Evolutionary conservation across 768 basidiomycete genomes (phyloP).

Genomic region (Serendipita indica): DNA sequence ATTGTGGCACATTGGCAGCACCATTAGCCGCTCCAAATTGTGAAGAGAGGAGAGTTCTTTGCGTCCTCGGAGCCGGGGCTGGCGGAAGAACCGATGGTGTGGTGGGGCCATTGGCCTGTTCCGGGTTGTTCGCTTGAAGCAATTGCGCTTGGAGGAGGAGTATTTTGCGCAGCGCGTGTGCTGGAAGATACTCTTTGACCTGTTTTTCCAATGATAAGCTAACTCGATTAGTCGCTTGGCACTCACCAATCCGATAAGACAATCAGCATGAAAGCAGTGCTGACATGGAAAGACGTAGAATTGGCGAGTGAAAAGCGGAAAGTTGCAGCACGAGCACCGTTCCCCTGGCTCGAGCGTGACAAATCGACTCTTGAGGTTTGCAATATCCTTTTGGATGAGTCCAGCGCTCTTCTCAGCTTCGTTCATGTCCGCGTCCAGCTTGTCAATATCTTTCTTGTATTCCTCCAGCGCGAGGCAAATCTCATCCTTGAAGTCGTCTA

Average conservation of each 20-base stretch:
- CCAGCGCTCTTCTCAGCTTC: constrained; percentile 87
- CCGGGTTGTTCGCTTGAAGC: constrained; percentile 33
- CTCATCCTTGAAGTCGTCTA: constrained; percentile 99
- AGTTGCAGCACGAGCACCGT: constrained; percentile 67
- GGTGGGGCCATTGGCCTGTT: neutral
- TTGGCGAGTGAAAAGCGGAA: constrained; percentile 66
- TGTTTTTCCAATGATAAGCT: constrained; percentile 22
- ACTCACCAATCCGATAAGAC: constrained; percentile 83
- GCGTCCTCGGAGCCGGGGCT: neutral
- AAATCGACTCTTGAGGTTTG: constrained; percentile 71
- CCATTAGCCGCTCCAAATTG: neutral
- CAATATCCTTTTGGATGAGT: constrained; percentile 84
- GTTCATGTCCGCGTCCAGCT: constrained; percentile 87
- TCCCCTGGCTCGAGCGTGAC: constrained; percentile 83
- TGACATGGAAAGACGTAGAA: constrained; percentile 99
- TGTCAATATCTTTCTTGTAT: constrained; percentile 82
- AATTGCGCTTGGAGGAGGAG: constrained; percentile 74
- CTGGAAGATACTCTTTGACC: constrained; percentile 86
- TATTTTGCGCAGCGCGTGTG: constrained; percentile 69
- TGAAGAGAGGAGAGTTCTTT: neutral
- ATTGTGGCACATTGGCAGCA: constrained; percentile 16
- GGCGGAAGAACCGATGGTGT: neutral
- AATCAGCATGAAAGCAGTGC: constrained; percentile 95
- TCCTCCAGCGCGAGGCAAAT: constrained; percentile 92
- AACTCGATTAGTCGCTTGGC: constrained; percentile 3